phyloP scores from a whole-genome alignment of 306 rosid genomes.

The Rosa lucieae region DNA sequence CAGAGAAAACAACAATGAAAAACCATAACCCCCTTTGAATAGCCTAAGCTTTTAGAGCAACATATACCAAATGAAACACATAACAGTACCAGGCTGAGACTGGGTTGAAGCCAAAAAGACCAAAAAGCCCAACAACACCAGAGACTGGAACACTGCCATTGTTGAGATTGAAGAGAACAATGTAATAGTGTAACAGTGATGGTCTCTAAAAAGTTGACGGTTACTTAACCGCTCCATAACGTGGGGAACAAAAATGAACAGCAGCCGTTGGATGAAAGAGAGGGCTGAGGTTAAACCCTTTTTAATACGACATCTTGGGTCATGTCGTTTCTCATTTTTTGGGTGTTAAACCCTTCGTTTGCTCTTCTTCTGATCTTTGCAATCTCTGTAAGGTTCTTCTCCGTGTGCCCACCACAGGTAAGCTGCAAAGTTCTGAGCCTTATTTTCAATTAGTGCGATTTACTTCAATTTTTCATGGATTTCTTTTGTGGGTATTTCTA shows the following conservation, averaged over 20 bases:
- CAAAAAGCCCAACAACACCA: constrained; percentile 11
- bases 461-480: not conserved
- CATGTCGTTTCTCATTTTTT: not conserved
- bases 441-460: not conserved
- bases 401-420: constrained; percentile 7
- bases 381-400: not conserved
- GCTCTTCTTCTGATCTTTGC: not conserved
- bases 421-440: not conserved
- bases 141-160: constrained; percentile 20
- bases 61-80: not conserved
- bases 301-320: not conserved
- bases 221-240: constrained; percentile 20
- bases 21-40: not conserved
- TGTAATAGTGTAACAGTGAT: not conserved
- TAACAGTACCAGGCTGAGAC: not conserved
- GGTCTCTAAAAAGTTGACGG: constrained; percentile 11
- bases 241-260: not conserved
- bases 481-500: not conserved
- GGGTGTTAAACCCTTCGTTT: constrained; percentile 1
- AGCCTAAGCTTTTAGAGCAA: not conserved
- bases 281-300: not conserved
- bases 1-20: not conserved
- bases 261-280: not conserved
- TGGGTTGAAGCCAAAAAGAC: constrained; percentile 9
- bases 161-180: not conserved